These are phyloP conservation scores for Pseudofabraea citricarpa DNA, from an alignment of 2,329 filamentous ascomycete genomes.

Conservation along the genomic window DNA sequence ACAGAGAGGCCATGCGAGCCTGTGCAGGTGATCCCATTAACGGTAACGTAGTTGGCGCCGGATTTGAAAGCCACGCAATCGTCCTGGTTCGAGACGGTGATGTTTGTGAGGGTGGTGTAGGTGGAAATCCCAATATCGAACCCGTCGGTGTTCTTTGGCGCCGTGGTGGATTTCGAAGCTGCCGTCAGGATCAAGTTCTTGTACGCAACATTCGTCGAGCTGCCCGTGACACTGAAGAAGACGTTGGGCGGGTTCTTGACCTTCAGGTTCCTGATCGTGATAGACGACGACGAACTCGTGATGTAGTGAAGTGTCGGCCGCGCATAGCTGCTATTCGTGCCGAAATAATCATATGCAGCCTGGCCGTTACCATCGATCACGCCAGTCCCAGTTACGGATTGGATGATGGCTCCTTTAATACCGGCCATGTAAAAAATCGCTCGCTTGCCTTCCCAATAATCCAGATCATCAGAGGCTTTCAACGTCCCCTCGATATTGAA, in stretches of 20 bases:
- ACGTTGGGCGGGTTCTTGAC: conserved; percentile 40
- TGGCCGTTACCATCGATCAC: conserved; percentile 44
- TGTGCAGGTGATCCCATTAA: conserved; percentile 37
- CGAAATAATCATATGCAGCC: conserved; percentile 36
- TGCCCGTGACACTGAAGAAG: conserved; percentile 35
- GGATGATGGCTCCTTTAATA: conserved; percentile 34
- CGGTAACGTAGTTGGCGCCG: conserved; percentile 39
- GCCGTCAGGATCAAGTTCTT: conserved; percentile 33
- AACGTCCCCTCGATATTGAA: conserved; percentile 41
- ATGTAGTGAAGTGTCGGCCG: conserved; percentile 39
- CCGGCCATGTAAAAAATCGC: conserved; percentile 35
- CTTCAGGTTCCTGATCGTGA: conserved; percentile 32
- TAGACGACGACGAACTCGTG: conserved; percentile 30
- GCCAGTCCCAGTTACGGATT: conserved; percentile 33
- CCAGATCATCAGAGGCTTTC: conserved; percentile 32
- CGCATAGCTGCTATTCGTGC: conserved; percentile 30
- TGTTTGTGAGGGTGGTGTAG: conserved; percentile 43
- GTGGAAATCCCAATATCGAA: conserved; percentile 42
- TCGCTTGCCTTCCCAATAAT: conserved; percentile 36
- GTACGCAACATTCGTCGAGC: conserved; percentile 31
- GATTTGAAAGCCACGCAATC: conserved; percentile 55
- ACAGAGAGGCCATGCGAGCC: conserved; percentile 43
- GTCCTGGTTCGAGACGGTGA: conserved; percentile 50
- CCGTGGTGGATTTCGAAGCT: conserved; percentile 32
- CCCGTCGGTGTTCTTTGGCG: conserved; percentile 48